Evolutionary conservation across 2,329 filamentous ascomycete species (phyloP).

Genomic region (Colletotrichum sidae): DNA sequence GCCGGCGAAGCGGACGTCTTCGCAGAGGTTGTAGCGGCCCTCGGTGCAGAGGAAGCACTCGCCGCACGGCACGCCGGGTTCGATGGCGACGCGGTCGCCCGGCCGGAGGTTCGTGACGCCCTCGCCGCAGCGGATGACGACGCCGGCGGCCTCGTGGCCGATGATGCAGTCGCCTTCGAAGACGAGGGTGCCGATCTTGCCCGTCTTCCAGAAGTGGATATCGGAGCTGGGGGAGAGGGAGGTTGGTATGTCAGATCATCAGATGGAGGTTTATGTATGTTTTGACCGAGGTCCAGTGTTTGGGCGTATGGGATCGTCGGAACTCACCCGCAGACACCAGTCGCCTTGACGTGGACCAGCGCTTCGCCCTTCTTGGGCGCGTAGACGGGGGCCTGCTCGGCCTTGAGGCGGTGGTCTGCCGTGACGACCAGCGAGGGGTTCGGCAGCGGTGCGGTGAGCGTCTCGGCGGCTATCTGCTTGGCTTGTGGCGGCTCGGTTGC

Average conservation of each 20-base stretch:
- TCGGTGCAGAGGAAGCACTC: constrained; percentile 68
- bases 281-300: background rate
- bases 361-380: constrained; percentile 66
- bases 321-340: constrained; percentile 71
- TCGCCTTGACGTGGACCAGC: constrained; percentile 70
- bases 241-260: constrained; percentile 10
- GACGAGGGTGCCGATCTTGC: constrained; percentile 71
- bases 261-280: background rate
- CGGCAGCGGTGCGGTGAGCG: constrained; percentile 45
- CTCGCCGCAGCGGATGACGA: constrained; percentile 68
- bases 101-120: constrained; percentile 64
- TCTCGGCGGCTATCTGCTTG: constrained; percentile 15
- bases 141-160: constrained; percentile 72
- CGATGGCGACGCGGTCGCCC: constrained; percentile 75
- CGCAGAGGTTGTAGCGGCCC: constrained; percentile 73
- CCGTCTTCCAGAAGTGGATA: constrained; percentile 76
- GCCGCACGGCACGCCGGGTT: constrained; percentile 74
- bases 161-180: constrained; percentile 74
- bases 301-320: background rate
- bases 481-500: constrained; percentile 10
- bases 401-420: constrained; percentile 68
- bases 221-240: constrained; percentile 62
- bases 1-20: constrained; percentile 70
- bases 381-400: constrained; percentile 67
- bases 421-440: constrained; percentile 71